These are phyloP conservation scores for Geoglossum cookeanum DNA, from an alignment of 2,329 filamentous ascomycete genomes.

Conservation along the genomic window DNA sequence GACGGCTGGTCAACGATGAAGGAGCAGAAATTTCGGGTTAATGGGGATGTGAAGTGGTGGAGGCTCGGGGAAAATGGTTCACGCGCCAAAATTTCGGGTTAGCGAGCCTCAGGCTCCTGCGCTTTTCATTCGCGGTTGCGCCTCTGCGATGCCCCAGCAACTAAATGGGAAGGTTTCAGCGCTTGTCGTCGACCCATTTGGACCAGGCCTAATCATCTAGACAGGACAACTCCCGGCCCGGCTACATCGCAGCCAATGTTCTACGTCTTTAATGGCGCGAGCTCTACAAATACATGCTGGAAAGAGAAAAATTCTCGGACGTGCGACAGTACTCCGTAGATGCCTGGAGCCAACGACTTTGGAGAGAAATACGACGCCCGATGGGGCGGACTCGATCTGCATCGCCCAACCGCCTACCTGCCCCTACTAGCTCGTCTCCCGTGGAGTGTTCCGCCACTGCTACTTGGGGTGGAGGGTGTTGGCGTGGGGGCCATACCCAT, in stretches of 20 bases:
- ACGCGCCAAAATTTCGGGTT: neutral
- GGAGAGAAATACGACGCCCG: neutral
- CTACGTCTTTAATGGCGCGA: neutral
- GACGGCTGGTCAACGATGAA: neutral
- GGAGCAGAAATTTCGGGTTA: neutral
- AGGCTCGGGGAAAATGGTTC: neutral
- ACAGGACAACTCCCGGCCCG: neutral
- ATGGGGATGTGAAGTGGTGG: constrained; percentile 1
- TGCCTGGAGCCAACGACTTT: neutral
- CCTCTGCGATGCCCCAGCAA: neutral
- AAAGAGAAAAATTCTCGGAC: neutral
- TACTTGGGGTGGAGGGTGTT: constrained; percentile 16
- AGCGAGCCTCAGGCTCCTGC: neutral
- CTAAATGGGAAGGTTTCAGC: neutral
- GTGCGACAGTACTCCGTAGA: neutral
- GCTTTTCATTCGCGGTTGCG: neutral
- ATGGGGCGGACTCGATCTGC: neutral
- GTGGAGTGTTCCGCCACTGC: constrained; percentile 5
- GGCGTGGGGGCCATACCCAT: constrained; percentile 25
- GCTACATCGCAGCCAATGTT: neutral
- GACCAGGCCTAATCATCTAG: neutral
- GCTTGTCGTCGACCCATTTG: neutral
- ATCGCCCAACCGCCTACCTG: neutral
- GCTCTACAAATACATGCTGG: neutral
- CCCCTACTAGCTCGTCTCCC: constrained; percentile 1